A percentile compares a stretch with the other conserved stretches of the same genome.
Conservation (phyloP, 2,329 filamentous ascomycete genomes). For the Waltergamsia citrina region DNA sequence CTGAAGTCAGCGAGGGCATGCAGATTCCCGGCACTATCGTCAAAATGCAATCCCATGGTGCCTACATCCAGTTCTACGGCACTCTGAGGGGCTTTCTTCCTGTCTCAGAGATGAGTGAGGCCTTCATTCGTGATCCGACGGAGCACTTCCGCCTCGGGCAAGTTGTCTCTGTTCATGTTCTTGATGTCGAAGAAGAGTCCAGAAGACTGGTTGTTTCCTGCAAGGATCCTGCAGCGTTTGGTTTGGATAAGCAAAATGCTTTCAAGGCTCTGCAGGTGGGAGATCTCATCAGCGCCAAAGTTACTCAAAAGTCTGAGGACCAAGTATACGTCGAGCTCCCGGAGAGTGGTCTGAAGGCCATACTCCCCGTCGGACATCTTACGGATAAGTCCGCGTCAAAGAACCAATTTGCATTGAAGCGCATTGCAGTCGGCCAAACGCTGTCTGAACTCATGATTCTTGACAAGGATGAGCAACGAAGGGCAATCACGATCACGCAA, state of each 20-base stretch:
- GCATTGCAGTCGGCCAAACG: conserved; percentile 75
- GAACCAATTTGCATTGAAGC: conserved; percentile 66
- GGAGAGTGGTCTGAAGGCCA: conserved; percentile 65
- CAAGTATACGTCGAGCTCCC: conserved; percentile 69
- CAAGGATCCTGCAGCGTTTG: conserved; percentile 76
- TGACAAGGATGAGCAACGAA: conserved; percentile 73
- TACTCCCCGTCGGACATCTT: conserved; percentile 68
- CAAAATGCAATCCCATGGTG: conserved; percentile 68
- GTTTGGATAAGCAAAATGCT: conserved; percentile 64
- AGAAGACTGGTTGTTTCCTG: conserved; percentile 79
- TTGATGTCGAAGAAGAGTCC: conserved; percentile 65
- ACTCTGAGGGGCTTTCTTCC: conserved; percentile 78
- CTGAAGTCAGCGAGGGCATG: conserved; percentile 62
- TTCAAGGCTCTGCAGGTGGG: conserved; percentile 68
- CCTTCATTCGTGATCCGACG: conserved; percentile 79
- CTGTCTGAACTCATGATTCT: conserved; percentile 75
- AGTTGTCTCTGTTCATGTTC: conserved; percentile 81
- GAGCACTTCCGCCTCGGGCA: conserved; percentile 88
- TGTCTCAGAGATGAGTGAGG: conserved; percentile 95
- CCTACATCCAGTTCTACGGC: conserved; percentile 89
- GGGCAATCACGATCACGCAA: conserved; percentile 66
- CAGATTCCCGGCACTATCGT: conserved; percentile 82
- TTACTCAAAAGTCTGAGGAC: conserved; percentile 72
- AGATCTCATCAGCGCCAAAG: conserved; percentile 65
- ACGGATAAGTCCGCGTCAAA: conserved; percentile 78